A percentile compares a stretch with the other conserved stretches of the same genome.
Evolutionary conservation across 1,139 yeast species (phyloP).

Genomic region (Candida sp.): DNA sequence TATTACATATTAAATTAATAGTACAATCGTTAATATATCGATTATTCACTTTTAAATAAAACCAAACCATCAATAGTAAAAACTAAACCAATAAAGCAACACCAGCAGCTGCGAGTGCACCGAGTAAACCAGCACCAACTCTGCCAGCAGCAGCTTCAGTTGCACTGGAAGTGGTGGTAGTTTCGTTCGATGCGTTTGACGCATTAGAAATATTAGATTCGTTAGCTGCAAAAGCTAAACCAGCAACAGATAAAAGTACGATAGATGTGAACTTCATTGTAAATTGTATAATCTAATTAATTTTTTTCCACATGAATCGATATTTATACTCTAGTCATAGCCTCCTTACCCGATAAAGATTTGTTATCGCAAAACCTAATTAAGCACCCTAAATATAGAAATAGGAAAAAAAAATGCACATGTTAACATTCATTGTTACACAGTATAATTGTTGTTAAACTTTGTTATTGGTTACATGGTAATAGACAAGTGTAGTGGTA

Average conservation of each 20-base stretch:
- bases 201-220: conserved; percentile 18
- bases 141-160: conserved; percentile 23
- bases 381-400: no score
- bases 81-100: conserved; percentile 41
- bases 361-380: no score
- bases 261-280: conserved; percentile 46
- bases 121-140: conserved; percentile 13
- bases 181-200: conserved; percentile 9
- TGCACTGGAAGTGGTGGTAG: conserved; percentile 19
- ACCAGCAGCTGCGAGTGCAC: conserved; percentile 47
- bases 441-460: no score
- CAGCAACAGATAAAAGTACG: conserved; percentile 40
- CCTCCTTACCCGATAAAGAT: background rate
- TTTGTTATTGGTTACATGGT: no score
- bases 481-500: no score
- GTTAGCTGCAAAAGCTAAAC: conserved; percentile 45
- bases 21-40: no score
- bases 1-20: no score
- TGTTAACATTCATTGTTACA: no score
- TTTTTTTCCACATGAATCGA: no score
- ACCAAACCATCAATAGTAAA: no score
- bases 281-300: background rate
- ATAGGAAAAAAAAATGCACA: no score
- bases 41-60: no score
- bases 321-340: background rate